Base-by-base conservation (phyloP, 768 basidiomycete species). In the Phaffia australis region DNA sequence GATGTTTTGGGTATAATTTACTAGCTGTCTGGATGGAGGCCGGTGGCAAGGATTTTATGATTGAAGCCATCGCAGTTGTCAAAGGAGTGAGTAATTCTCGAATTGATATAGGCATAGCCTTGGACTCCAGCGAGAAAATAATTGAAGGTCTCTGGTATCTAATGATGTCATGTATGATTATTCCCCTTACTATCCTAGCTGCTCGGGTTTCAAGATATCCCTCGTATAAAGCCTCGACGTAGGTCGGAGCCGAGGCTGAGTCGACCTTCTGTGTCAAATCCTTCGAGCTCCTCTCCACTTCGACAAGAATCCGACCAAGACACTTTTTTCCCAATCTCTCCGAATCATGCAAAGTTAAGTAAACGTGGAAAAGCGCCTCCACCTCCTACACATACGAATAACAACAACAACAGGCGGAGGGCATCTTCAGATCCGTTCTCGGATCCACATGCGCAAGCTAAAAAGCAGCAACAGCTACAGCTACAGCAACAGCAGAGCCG, bases 21-120 rank as follows among this genome's bases (percentile, higher is more conserved):
- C 3, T 47, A 68, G 67, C 67, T 51, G 67, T 69, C 51, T 69
- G 67, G 67, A 69, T 69, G 67, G 67, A 69, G 50, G 62, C 62
- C n/a, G 62, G 67, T 29, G 67, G 67, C 6, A 64, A 64, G n/a
- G 67, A 69, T 29, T 69, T 69, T 47, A 63, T 69, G 67, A 56
- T 64, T 27, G 67, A 69, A n/a, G 67, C 67, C 7, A 27, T 69
- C 30, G 62, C 67, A 0, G 67, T 69, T 32, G 62, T 69, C 23
- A 69, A 69, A 47, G 67, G 67, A 2, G 67, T 69, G 27, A 56
- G 61, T 64, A n/a, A n/a, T 42, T 25, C 15, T 29, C 27, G n/a
- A 15, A 23, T 54, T 9, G 16, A 23, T 9, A 23, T 4, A 23
- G 4, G 5, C 52, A 29, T 54, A 15, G 4, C 4, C n/a, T 15